Conservation (phyloP, 345 rosid species). For the Dipteronia dyeriana region DNA sequence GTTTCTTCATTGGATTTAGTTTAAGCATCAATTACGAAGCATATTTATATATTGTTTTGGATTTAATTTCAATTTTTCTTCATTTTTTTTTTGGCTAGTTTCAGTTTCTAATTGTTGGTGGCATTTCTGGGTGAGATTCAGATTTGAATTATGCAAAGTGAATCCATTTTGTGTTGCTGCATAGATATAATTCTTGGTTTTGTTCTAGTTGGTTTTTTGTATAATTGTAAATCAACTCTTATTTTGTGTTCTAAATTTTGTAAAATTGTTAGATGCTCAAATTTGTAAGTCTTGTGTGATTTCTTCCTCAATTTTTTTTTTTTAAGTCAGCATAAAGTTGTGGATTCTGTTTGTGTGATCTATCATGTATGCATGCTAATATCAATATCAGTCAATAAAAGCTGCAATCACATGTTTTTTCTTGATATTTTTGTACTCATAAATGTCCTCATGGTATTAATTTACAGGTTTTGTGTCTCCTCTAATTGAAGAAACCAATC, state of each 20-base stretch:
- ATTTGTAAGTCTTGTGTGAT: too few species aligned
- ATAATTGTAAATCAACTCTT: not conserved
- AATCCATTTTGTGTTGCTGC: not conserved
- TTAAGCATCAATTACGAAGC: not conserved
- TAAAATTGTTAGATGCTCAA: too few species aligned
- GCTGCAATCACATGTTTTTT: not conserved
- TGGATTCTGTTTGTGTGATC: not conserved
- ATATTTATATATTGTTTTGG: too few species aligned
- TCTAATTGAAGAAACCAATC: constrained; percentile 22
- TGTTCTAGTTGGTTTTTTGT: not conserved
- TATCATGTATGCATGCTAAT: not conserved
- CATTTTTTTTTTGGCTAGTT: not conserved
- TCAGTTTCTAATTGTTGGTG: not conserved
- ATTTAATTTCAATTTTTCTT: not conserved
- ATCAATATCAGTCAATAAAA: not conserved
- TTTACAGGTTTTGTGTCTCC: constrained; percentile 44
- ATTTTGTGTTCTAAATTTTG: not conserved
- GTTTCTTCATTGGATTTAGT: not conserved
- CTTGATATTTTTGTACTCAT: not conserved
- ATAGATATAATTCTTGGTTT: not conserved
- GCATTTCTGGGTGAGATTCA: constrained; percentile 3
- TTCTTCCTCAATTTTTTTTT: too few species aligned
- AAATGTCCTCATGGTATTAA: not conserved
- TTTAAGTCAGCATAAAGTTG: not conserved
- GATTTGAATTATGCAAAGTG: not conserved